Evolutionary conservation across 2,329 filamentous ascomycete genomes (phyloP).

Genomic region (Hymenoscyphus salicellus): DNA sequence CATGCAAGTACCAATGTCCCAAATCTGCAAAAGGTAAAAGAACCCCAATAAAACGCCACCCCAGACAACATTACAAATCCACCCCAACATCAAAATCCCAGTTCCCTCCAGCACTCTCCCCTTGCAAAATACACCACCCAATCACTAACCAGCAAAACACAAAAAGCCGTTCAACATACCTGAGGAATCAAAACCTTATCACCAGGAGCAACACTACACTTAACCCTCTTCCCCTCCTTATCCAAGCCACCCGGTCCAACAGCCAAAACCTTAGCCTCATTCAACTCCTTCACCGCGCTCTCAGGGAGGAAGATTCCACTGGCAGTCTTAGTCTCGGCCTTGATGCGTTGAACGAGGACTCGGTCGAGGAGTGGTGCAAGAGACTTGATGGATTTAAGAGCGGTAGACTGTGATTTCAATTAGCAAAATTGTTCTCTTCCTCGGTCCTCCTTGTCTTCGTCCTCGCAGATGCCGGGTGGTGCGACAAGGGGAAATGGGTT

Average conservation of each 20-base stretch:
- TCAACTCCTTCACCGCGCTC: conserved; percentile 94
- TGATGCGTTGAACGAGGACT: conserved; percentile 95
- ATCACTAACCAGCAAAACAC: not conserved
- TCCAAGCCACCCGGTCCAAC: conserved; percentile 87
- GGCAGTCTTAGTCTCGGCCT: conserved; percentile 94
- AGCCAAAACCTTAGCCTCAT: conserved; percentile 93
- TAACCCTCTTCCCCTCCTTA: conserved; percentile 83
- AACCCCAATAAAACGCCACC: too few relatives aligned
- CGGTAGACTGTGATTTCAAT: conserved; percentile 51
- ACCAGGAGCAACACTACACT: conserved; percentile 76
- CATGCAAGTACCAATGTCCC: too few relatives aligned
- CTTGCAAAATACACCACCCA: not conserved
- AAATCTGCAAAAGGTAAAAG: too few relatives aligned
- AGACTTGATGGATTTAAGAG: conserved; percentile 91
- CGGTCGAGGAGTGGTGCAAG: conserved; percentile 96
- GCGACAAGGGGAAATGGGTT: not conserved
- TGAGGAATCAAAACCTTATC: conserved; percentile 96
- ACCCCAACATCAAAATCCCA: not conserved
- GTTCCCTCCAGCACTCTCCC: conserved; percentile 3
- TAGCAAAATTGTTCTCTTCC: not conserved
- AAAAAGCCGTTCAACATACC: conserved; percentile 51
- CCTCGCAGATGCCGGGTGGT: not conserved
- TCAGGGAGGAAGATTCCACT: conserved; percentile 97
- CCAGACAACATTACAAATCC: too few relatives aligned
- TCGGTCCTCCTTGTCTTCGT: not conserved